Conservation (phyloP, 345 rosid genomes). For the Citrus australasica region DNA sequence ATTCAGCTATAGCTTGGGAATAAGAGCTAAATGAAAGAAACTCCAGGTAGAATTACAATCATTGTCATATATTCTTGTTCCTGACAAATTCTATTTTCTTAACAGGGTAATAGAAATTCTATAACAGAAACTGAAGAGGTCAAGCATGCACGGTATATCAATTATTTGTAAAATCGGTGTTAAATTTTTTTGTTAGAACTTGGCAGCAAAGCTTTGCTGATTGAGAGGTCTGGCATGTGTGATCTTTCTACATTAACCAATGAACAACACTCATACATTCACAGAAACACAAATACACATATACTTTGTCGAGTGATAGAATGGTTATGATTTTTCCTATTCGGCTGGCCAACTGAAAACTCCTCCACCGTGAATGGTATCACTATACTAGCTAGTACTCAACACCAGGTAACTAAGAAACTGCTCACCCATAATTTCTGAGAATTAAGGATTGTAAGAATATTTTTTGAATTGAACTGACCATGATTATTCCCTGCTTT, state of each 20-base stretch:
- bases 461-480: neutral
- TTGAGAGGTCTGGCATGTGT: neutral
- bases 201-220: neutral
- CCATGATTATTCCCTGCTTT: neutral
- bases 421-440: neutral
- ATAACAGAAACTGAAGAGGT: neutral
- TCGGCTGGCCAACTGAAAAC: neutral
- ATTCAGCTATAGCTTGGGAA: neutral
- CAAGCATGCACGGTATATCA: neutral
- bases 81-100: neutral
- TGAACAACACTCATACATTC: neutral
- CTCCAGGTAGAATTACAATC: neutral
- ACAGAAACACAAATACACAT: neutral
- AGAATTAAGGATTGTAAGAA: neutral
- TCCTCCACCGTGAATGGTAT: neutral
- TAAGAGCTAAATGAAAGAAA: neutral
- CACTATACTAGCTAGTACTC: neutral
- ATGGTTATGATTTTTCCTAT: neutral
- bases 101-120: neutral
- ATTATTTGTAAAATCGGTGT: neutral
- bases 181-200: neutral
- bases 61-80: neutral
- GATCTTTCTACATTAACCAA: neutral
- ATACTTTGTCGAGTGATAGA: neutral
- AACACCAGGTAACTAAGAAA: neutral